Evolutionary conservation across 306 rosid genomes (phyloP).

Genomic region (Vigna unguiculata): DNA sequence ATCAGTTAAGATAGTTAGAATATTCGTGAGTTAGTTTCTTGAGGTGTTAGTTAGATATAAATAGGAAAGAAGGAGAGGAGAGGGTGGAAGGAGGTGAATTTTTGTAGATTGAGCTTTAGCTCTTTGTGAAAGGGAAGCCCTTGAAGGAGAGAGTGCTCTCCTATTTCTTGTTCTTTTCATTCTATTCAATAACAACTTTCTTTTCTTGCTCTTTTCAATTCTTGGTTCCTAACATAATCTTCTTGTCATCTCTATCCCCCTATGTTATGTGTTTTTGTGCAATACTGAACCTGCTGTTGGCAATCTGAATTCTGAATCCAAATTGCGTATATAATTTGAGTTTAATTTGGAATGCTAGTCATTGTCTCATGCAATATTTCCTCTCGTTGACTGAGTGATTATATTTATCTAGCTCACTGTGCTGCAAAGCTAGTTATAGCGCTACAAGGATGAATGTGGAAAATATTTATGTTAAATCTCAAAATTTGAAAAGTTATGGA

Average conservation of each 20-base stretch:
- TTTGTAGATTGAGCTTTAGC: too few species aligned
- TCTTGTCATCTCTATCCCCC: slow-evolving; percentile 12
- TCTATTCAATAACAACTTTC: too few species aligned
- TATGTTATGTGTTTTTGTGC: neutral
- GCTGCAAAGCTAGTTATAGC: slow-evolving; percentile 7
- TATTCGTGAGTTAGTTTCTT: too few species aligned
- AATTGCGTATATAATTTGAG: slow-evolving; percentile 34
- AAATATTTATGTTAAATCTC: slow-evolving; percentile 13
- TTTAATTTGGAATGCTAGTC: slow-evolving; percentile 19
- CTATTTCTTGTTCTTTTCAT: too few species aligned
- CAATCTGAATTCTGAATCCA: slow-evolving; percentile 31
- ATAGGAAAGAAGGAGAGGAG: too few species aligned
- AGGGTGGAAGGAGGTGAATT: too few species aligned
- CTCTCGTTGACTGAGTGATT: slow-evolving; percentile 20
- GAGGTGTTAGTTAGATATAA: too few species aligned
- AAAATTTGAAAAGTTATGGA: slow-evolving; percentile 10
- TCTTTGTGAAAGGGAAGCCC: too few species aligned
- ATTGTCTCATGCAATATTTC: slow-evolving; percentile 5
- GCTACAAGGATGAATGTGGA: slow-evolving; percentile 11
- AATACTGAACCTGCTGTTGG: slow-evolving; percentile 12
- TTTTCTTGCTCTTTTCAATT: too few species aligned
- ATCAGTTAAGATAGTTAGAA: too few species aligned
- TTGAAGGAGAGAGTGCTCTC: too few species aligned
- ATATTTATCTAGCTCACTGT: slow-evolving; percentile 29
- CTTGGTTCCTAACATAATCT: neutral